Base-by-base conservation (phyloP, 768 basidiomycete species). In the Serendipita vermifera region DNA sequence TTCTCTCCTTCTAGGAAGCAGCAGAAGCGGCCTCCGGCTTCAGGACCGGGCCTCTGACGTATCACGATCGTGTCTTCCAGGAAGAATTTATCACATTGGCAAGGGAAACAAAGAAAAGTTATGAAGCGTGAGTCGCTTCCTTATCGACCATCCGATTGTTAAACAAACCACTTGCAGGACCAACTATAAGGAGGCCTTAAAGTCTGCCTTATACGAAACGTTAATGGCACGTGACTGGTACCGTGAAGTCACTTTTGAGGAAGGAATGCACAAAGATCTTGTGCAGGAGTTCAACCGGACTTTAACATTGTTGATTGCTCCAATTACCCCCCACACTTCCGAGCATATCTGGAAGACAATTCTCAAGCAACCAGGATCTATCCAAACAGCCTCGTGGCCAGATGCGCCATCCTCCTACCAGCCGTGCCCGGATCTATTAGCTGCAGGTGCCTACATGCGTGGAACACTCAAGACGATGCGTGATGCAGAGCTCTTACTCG, bases 191-290 rank as follows among this genome's bases (percentile, higher is more conserved):
- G 90, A 94, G 58, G 92, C 93, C 7, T 70, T 97, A 59, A 94
- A 97, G 69, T 85, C 77, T 61, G 94, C 93, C 43, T 94, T 97
- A 72, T 99, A 92, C 76, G 92, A 96, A 64, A 78, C 93, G 61
- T 90, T 97, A 68, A 84, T 79, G 51, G 76, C 82, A 2, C 86
- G 96, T 41, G 93, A 98, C 66, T 92, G 91, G 85, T 98, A 98
- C 68, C 88, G 92, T 57, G 87, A 92, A 66, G 88, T 94, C 53
- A 92, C 87, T 2, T 72, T 79, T 5, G 62, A 66, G 33, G 88
- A 91, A 59, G 89, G 91, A 27, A 96, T 98, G 91, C 93, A 98
- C 69, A 74, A 67, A 48, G 91, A 91, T 59, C 79, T 98, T 41
- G 81, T 94, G 64, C 72, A 80, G 59, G 79, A 81, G 73, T 98